Evolutionary conservation across 352 stramenopile genomes (phyloP).

Genomic region (Thraustochytrium sp.): DNA sequence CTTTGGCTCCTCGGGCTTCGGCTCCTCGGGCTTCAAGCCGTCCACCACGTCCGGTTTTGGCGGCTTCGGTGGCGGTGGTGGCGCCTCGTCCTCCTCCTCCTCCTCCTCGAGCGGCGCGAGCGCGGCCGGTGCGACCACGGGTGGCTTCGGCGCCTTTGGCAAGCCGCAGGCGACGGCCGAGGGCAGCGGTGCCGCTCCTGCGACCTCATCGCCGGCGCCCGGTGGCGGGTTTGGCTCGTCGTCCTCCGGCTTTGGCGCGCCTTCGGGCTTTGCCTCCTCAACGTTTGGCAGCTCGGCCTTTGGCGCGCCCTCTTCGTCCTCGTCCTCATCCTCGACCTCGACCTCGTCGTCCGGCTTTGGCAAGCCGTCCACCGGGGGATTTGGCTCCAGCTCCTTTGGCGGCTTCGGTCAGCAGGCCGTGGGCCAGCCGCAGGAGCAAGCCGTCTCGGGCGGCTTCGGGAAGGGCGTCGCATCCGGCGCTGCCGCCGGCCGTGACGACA

Average conservation of each 20-base stretch:
- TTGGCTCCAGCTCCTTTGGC: slow-evolving; percentile 9
- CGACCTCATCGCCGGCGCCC: background rate
- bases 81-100: no score
- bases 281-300: background rate
- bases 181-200: no score
- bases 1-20: background rate
- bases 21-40: background rate
- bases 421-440: no score
- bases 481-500: background rate
- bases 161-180: no score
- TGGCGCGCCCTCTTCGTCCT: background rate
- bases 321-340: background rate
- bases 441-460: no score
- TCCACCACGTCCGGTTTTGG: background rate
- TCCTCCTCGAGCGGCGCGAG: no score
- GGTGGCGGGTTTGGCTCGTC: background rate
- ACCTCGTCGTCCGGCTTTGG: background rate
- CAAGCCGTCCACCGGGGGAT: background rate
- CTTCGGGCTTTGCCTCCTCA: background rate
- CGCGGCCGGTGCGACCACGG: background rate
- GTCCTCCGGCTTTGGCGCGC: background rate
- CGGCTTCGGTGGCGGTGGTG: background rate
- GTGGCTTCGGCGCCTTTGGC: background rate
- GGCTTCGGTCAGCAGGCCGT: background rate
- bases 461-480: background rate